Base-by-base conservation (phyloP, 352 stramenopile species). In the Pythium aphanidermatum region DNA sequence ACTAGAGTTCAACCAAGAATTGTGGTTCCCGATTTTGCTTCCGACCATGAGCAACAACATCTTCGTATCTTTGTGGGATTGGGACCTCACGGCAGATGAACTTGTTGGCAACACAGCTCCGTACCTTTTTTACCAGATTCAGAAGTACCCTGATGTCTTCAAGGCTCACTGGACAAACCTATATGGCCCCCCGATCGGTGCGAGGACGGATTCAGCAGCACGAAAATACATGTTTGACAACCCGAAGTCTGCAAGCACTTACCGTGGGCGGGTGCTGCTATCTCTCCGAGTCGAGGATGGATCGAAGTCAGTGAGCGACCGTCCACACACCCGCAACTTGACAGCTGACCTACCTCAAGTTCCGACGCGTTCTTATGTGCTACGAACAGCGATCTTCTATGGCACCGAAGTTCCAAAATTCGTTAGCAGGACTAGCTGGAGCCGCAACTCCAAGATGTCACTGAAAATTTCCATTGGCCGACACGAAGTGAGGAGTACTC, bases 21-120 rank as follows among this genome's bases (percentile, higher is more conserved):
- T 96, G 30, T 95, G 83, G 86, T 85, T 96, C 54, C 83, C 82
- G 10, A 68, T 95, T 2, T 48, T 89, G 2, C 51, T 92, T 20
- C 84, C 82, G 25, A 84, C 62, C 14, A 91, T 95, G 71, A 84
- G 69, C 45, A 81, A 91, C 52, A 75, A 74, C 29, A 81, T 96
- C 17, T 79, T 75, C 27, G 50, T 95, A n/a, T 91, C 75, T 7
- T 44, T 96, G 16, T 95, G 76, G 75, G 86, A 95, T 60, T 84
- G 65, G 51, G 65, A 83, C n/a, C 49, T 83, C 45, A 78, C 67
- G 13, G 63, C 56, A 13, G 67, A 92, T 12, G 68, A 95, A 36
- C 63, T 92, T 21, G 77, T 95, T 5, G 73, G 72, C 13, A 91
- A 85, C 46, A 63, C 70, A 21, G 38, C 35, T 0, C 72, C 79